These are phyloP conservation scores for Botrytis sinoallii DNA, from an alignment of 2,329 filamentous ascomycete genomes.

Conservation along the genomic window DNA sequence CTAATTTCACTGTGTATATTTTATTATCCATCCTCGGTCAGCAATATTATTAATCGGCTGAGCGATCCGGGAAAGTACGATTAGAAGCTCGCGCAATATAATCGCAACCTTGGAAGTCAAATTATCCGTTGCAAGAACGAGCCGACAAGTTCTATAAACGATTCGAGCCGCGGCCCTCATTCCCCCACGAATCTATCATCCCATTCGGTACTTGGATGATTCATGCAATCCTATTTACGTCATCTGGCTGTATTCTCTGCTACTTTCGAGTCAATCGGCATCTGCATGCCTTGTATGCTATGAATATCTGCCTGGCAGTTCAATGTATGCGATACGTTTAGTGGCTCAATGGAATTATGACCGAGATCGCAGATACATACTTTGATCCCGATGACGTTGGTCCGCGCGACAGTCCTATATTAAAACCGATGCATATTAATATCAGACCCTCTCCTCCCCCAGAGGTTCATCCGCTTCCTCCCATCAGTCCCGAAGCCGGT, in stretches of 20 bases:
- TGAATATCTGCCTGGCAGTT: slow-evolving; percentile 23
- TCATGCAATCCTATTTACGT: slow-evolving; percentile 4
- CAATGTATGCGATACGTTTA: slow-evolving; percentile 17
- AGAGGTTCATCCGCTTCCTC: slow-evolving; percentile 45
- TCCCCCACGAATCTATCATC: not conserved
- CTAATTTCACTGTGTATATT: slow-evolving; percentile 1
- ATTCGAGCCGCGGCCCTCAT: not conserved
- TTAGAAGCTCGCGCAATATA: not conserved
- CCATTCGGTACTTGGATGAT: not conserved
- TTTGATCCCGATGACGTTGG: slow-evolving; percentile 51
- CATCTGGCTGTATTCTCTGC: not conserved
- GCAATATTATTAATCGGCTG: not conserved
- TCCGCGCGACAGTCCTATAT: slow-evolving; percentile 42
- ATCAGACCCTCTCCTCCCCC: slow-evolving; percentile 52
- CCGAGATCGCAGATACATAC: slow-evolving; percentile 21
- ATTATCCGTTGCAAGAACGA: not conserved
- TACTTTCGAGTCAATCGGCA: not conserved
- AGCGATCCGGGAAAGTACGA: not conserved
- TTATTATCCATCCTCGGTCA: not conserved
- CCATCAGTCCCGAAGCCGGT: slow-evolving; percentile 44
- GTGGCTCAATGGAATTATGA: slow-evolving; percentile 21
- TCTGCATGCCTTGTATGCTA: slow-evolving; percentile 26
- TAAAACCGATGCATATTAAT: slow-evolving; percentile 44
- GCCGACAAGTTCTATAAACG: not conserved
- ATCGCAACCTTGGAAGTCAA: not conserved